Percentiles rank a stretch among this genome's conserved stretches.
Conservation (phyloP, 176 grass and related monocot genomes). For the Miscanthus lutarioriparius region DNA sequence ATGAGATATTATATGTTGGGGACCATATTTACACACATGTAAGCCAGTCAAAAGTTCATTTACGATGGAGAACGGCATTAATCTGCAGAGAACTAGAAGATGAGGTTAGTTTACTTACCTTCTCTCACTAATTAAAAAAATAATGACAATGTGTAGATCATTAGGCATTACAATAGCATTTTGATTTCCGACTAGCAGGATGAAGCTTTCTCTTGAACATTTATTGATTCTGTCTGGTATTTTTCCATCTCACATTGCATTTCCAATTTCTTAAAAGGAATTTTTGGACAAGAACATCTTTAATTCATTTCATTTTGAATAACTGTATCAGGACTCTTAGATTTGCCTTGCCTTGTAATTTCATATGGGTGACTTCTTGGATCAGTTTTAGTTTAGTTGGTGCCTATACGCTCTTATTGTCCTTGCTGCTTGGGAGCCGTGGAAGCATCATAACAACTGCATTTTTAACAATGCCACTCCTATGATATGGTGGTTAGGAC, state of each 20-base stretch:
- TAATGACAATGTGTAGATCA: neutral
- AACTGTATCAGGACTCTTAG: conserved; percentile 3
- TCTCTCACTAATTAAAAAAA: neutral
- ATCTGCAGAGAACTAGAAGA: conserved; percentile 95
- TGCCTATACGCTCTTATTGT: too few species aligned
- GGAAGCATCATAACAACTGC: too few species aligned
- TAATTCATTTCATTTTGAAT: neutral
- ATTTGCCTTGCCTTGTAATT: neutral
- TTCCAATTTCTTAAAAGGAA: neutral
- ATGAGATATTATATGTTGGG: conserved; percentile 97
- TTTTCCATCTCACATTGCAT: conserved; percentile 15
- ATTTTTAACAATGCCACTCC: too few species aligned
- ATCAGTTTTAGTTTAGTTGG: too few species aligned
- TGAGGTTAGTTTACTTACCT: conserved; percentile 55
- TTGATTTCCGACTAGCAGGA: conserved; percentile 14
- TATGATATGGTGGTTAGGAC: too few species aligned
- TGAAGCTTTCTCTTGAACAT: conserved; percentile 19
- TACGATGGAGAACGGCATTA: conserved; percentile 94
- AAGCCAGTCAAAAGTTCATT: conserved; percentile 98
- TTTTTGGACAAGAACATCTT: neutral
- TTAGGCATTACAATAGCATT: neutral
- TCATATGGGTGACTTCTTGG: too few species aligned
- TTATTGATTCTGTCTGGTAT: neutral
- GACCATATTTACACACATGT: conserved; percentile 98
- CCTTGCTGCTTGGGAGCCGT: too few species aligned